Conservation (phyloP, 2,329 filamentous ascomycete species). For the Ascocoryne sarcoides region DNA sequence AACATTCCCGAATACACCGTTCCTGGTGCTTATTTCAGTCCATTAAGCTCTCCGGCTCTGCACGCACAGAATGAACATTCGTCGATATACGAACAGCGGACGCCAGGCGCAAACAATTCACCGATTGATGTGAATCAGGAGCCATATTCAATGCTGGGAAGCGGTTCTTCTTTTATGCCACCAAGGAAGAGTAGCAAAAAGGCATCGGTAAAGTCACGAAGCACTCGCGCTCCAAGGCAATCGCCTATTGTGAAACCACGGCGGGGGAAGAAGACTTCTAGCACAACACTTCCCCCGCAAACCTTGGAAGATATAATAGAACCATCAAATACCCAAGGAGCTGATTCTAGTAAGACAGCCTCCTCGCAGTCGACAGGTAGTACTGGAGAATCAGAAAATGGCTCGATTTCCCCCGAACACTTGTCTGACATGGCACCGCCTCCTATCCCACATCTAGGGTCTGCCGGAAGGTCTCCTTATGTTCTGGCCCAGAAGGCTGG, state of each 20-base stretch:
- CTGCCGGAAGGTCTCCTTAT: constrained; percentile 58
- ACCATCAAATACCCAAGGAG: constrained; percentile 23
- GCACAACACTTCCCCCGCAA: constrained; percentile 35
- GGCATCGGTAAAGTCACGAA: constrained; percentile 18
- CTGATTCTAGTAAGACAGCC: constrained; percentile 31
- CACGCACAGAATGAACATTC: constrained; percentile 57
- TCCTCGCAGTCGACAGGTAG: constrained; percentile 22
- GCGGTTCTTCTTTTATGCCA: constrained; percentile 14
- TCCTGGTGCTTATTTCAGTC: constrained; percentile 70
- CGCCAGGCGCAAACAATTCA: constrained; percentile 29
- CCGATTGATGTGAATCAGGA: constrained; percentile 26
- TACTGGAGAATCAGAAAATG: constrained; percentile 53
- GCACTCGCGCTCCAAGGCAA: constrained; percentile 28
- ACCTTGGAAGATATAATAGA: constrained; percentile 30
- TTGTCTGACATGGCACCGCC: constrained; percentile 59
- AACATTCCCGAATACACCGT: constrained; percentile 43
- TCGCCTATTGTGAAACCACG: constrained; percentile 33
- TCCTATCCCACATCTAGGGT: constrained; percentile 56
- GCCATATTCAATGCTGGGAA: constrained; percentile 20
- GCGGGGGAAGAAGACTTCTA: constrained; percentile 35
- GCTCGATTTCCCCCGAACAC: constrained; percentile 54
- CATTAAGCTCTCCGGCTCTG: constrained; percentile 70
- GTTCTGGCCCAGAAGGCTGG: constrained; percentile 45
- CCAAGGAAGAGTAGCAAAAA: constrained; percentile 21
- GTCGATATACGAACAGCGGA: constrained; percentile 30